Evolutionary conservation across 2,329 filamentous ascomycete species (phyloP), one percentile per base, ranked within the genome.

Genomic region (Cyanodermella asteris): DNA sequence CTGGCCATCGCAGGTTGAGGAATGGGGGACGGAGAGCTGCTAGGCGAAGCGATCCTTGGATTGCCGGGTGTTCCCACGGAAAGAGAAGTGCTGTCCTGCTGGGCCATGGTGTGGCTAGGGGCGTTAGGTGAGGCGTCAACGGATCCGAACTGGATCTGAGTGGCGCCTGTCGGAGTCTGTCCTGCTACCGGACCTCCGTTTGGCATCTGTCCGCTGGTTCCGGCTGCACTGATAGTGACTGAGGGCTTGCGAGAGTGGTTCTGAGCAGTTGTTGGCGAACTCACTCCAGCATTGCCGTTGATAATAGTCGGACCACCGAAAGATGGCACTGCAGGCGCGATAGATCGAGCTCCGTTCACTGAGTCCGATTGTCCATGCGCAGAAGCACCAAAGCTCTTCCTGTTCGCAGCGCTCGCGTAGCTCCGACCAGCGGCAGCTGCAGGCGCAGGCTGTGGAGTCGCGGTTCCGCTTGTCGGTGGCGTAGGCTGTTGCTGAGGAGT

Each of bases 11-110:
- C 67, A 25, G 81, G 78, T 49, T 84, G 77, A 16, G 87, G 84
- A 38, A 94, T 94, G 4, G 87, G 87, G 20, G 78, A 84, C 4
- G 87, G 87, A 22, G 84, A 93, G 37, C 75, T 72, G 24, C 76
- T 71, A 5, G 87, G 87, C 22, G 82, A 91, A 23, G 71, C 70
- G 25, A 84, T 64, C 39, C 76, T 68, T 33, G 74, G 73, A 43
- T 76, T 71, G 29, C 50, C 56, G 43, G 56, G 61, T 41, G 48
- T 61, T 49, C 42, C 68, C 30, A 63, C 51, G 29, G 43, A 44
- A 25, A 56, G 35, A 25, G 44, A 43, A 18, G 41, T 32, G 32
- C 50, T 47, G 25, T 48, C 43, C 38, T 51, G 52, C 36, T 47
- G 19, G 45, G 48, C 29, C 48, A 48, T 24, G 50, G 56, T 23